Percentiles rank a stretch among this genome's conserved stretches.
Evolutionary conservation across 2,329 filamentous ascomycete genomes (phyloP).

Genomic region (Ambrosiella cleistominuta): DNA sequence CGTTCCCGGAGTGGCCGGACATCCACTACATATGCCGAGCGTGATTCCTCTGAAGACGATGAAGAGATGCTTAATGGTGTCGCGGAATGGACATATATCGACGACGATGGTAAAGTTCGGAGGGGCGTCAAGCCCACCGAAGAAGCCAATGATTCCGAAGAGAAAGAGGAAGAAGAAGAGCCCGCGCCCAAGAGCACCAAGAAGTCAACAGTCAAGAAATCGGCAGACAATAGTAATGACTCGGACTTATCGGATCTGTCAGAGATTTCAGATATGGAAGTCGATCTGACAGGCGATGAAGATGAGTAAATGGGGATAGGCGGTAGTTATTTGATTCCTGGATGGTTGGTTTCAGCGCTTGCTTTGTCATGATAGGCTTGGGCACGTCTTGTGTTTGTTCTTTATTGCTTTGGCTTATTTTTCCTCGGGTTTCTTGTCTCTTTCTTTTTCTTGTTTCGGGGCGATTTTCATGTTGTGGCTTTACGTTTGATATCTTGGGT

Average conservation of each 20-base stretch:
- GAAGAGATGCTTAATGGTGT: conserved; percentile 45
- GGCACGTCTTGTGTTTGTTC: neutral
- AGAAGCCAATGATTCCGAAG: conserved; percentile 13
- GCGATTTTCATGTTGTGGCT: neutral
- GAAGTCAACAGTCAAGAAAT: neutral
- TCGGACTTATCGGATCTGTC: conserved; percentile 11
- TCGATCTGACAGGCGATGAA: conserved; percentile 1
- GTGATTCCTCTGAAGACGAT: conserved; percentile 40
- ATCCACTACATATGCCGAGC: conserved; percentile 32
- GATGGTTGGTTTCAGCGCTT: neutral
- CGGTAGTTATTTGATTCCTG: neutral
- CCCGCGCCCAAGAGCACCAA: neutral
- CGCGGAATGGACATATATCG: conserved; percentile 38
- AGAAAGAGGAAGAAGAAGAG: conserved; percentile 14
- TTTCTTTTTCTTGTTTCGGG: neutral
- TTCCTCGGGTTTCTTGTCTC: neutral
- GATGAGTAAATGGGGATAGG: neutral
- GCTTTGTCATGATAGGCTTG: neutral
- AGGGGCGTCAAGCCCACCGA: conserved; percentile 14
- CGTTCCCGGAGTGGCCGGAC: conserved; percentile 25
- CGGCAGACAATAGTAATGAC: neutral
- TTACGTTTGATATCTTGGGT: neutral
- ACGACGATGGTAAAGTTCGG: conserved; percentile 17
- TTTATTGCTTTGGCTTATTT: neutral
- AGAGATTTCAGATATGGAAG: conserved; percentile 12